Percentiles rank a stretch among this genome's conserved stretches.
Conservation (phyloP, 805 yeast species). For the Candida qinlingensis region DNA sequence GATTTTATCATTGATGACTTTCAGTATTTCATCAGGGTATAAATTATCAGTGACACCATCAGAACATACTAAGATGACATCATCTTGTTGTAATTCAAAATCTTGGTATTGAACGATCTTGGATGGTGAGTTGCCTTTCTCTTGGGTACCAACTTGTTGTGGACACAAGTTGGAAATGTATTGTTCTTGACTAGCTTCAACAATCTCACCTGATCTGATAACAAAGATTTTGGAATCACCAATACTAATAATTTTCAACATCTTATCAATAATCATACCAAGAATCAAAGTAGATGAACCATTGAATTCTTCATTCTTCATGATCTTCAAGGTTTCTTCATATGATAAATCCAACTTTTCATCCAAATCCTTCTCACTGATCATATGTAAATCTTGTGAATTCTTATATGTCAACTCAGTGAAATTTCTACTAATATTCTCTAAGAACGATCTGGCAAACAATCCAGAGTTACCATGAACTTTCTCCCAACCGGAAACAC, state of each 20-base stretch:
- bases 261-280: constrained; percentile 44
- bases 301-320: constrained; percentile 41
- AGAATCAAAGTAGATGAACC: constrained; percentile 47
- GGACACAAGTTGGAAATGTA: constrained; percentile 44
- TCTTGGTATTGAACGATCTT: constrained; percentile 42
- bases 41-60: constrained; percentile 52
- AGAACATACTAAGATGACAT: constrained; percentile 42
- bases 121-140: constrained; percentile 37
- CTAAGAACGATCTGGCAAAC: constrained; percentile 49
- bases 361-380: constrained; percentile 37
- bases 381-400: constrained; percentile 31
- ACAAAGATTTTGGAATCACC: constrained; percentile 48
- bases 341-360: constrained; percentile 42
- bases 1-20: constrained; percentile 31
- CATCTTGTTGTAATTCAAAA: constrained; percentile 34
- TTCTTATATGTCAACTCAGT: constrained; percentile 22
- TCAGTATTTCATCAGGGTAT: constrained; percentile 41
- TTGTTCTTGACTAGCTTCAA: constrained; percentile 41
- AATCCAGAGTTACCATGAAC: constrained; percentile 43
- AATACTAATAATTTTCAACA: constrained; percentile 42
- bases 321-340: constrained; percentile 42
- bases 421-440: constrained; percentile 38
- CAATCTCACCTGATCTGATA: constrained; percentile 40
- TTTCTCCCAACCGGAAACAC: constrained; percentile 52
- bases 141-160: constrained; percentile 49